Percentiles rank a stretch among this genome's conserved stretches.
Conservation (phyloP, 257 asterid genomes). For the Avicennia marina region DNA sequence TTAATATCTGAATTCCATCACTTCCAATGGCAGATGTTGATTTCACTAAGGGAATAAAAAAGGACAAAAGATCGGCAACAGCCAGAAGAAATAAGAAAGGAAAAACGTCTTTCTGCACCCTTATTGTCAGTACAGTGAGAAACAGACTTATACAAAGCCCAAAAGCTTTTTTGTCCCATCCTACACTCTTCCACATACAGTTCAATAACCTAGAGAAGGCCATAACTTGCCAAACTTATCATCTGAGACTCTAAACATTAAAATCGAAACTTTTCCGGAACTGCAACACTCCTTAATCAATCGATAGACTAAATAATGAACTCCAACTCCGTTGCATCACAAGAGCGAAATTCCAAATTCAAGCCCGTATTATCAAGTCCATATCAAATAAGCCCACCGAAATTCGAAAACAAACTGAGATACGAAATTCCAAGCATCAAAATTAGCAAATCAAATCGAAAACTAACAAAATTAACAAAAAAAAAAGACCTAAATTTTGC, state of each 20-base stretch:
- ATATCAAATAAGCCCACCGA: constrained; percentile 3
- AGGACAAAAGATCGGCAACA: constrained; percentile 3
- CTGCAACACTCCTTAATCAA: constrained; percentile 12
- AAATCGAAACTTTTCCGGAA: background rate
- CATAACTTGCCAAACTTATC: background rate
- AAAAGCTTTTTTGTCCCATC: too few relatives aligned
- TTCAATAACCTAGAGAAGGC: too few relatives aligned
- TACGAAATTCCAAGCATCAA: background rate
- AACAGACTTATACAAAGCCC: too few relatives aligned
- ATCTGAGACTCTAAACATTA: background rate
- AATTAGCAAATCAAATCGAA: constrained; percentile 1
- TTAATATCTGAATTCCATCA: background rate
- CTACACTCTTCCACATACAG: too few relatives aligned
- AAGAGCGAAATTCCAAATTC: constrained; percentile 14
- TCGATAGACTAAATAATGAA: constrained; percentile 10
- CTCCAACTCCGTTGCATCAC: constrained; percentile 6
- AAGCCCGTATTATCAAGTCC: constrained; percentile 9
- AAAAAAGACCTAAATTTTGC: background rate
- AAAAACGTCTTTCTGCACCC: too few relatives aligned
- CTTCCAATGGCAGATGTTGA: background rate
- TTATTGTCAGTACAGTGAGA: too few relatives aligned
- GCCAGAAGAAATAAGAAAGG: constrained; percentile 1
- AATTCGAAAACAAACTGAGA: background rate
- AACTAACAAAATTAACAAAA: background rate
- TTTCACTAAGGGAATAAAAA: background rate